These are phyloP conservation scores for Stachybotrys echinatus DNA, from an alignment of 2,329 filamentous ascomycete genomes.

Conservation along the genomic window DNA sequence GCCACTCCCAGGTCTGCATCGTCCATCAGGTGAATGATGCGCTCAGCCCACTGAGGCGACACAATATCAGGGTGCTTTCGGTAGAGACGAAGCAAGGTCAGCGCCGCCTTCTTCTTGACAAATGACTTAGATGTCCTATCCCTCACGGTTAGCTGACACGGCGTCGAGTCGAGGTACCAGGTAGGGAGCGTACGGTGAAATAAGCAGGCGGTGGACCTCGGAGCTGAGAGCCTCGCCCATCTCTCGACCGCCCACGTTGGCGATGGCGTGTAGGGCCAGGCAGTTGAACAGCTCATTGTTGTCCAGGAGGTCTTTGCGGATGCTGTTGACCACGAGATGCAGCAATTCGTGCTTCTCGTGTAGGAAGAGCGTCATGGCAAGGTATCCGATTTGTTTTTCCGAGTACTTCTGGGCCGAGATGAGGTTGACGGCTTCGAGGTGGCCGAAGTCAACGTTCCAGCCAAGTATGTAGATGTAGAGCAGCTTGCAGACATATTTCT, in stretches of 20 bases:
- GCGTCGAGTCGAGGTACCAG: slow-evolving; percentile 5
- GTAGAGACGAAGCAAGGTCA: slow-evolving; percentile 89
- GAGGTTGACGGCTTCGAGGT: slow-evolving; percentile 95
- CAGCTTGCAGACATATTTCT: slow-evolving; percentile 99
- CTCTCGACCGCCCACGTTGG: slow-evolving; percentile 92
- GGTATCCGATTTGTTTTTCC: slow-evolving; percentile 98
- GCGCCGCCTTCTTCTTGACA: slow-evolving; percentile 97
- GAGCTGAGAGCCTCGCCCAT: slow-evolving; percentile 91
- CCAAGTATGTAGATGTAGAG: slow-evolving; percentile 98
- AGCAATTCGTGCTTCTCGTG: slow-evolving; percentile 96
- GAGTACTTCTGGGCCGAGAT: slow-evolving; percentile 97
- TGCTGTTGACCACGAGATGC: slow-evolving; percentile 96
- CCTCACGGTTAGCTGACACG: not conserved
- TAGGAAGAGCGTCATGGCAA: slow-evolving; percentile 93
- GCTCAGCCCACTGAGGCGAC: slow-evolving; percentile 93
- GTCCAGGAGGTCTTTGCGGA: slow-evolving; percentile 90
- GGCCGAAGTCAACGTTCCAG: slow-evolving; percentile 98
- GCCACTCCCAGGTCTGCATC: slow-evolving; percentile 91
- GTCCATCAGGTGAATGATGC: slow-evolving; percentile 98
- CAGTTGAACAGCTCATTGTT: slow-evolving; percentile 98
- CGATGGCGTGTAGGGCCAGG: slow-evolving; percentile 91
- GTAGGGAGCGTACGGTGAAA: slow-evolving; percentile 70
- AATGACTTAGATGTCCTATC: slow-evolving; percentile 79
- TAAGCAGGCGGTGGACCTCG: slow-evolving; percentile 89
- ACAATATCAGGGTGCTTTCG: slow-evolving; percentile 92